Percentiles rank a stretch among this genome's conserved stretches.
Conservation (phyloP, 1,139 yeast species). For the Debaryomyces psychrophilus region DNA sequence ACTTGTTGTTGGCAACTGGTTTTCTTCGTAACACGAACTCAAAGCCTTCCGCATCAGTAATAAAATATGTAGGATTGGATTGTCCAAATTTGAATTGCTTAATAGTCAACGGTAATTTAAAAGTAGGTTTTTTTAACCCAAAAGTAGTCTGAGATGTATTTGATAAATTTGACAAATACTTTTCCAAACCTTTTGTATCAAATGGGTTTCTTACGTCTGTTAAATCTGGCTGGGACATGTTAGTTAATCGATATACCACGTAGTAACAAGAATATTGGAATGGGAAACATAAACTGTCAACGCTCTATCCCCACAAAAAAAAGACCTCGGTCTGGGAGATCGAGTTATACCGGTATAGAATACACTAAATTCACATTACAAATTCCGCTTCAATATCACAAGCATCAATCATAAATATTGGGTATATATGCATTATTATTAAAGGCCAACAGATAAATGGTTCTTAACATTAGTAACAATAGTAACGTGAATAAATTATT, state of each 20-base stretch:
- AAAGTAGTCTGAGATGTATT: slow-evolving; percentile 17
- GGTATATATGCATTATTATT: no score
- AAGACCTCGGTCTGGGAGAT: not conserved
- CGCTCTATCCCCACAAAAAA: not conserved
- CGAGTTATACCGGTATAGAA: not conserved
- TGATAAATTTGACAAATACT: slow-evolving; percentile 25
- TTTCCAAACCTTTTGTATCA: slow-evolving; percentile 34
- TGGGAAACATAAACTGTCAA: not conserved
- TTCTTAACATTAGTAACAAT: no score
- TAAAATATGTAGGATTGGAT: slow-evolving; percentile 64
- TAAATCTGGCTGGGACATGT: slow-evolving; percentile 21
- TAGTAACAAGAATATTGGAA: not conserved
- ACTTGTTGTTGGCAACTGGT: slow-evolving; percentile 57
- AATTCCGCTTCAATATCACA: not conserved
- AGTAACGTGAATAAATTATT: not conserved
- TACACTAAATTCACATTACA: not conserved
- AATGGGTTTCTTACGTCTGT: slow-evolving; percentile 42
- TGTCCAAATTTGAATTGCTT: slow-evolving; percentile 68
- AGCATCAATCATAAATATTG: not conserved
- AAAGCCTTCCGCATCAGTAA: slow-evolving; percentile 44
- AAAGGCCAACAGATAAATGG: not conserved
- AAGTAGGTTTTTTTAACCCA: slow-evolving; percentile 24
- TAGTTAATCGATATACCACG: not conserved
- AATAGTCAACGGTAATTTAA: slow-evolving; percentile 30
- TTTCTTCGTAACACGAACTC: slow-evolving; percentile 60